phyloP scores from a whole-genome alignment of 2,329 filamentous ascomycete genomes.

The Ophiosphaerella narmari region DNA sequence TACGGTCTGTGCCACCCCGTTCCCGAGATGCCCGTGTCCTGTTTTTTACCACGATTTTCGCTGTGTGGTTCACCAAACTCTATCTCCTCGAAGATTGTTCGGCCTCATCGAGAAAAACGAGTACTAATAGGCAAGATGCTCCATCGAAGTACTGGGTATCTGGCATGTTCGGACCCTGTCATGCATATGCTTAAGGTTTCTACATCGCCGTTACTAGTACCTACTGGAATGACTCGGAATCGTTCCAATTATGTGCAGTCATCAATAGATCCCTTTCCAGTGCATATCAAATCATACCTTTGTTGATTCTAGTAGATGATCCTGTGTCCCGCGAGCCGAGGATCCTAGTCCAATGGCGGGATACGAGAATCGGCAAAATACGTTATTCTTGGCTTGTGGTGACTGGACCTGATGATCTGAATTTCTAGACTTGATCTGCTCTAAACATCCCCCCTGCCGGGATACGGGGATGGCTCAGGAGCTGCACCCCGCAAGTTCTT shows the following conservation, averaged over 20 bases:
- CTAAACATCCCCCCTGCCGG: background rate
- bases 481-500: conserved; percentile 3
- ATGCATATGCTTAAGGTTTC: too few relatives aligned
- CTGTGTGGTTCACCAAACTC: background rate
- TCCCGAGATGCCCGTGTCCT: background rate
- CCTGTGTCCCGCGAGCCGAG: background rate
- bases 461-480: background rate
- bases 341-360: background rate
- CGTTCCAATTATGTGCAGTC: background rate
- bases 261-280: background rate
- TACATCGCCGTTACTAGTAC: too few relatives aligned
- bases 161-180: too few relatives aligned
- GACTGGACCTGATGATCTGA: background rate
- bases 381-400: background rate
- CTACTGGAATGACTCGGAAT: too few relatives aligned
- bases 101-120: too few relatives aligned
- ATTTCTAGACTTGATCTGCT: background rate
- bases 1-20: background rate
- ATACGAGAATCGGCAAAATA: conserved; percentile 4
- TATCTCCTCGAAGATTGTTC: background rate
- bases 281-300: background rate
- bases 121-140: too few relatives aligned
- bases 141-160: too few relatives aligned
- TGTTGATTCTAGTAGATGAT: background rate
- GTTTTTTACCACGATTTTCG: background rate